Evolutionary conservation across 352 stramenopile species (phyloP).

Genomic region (Albugo candida): DNA sequence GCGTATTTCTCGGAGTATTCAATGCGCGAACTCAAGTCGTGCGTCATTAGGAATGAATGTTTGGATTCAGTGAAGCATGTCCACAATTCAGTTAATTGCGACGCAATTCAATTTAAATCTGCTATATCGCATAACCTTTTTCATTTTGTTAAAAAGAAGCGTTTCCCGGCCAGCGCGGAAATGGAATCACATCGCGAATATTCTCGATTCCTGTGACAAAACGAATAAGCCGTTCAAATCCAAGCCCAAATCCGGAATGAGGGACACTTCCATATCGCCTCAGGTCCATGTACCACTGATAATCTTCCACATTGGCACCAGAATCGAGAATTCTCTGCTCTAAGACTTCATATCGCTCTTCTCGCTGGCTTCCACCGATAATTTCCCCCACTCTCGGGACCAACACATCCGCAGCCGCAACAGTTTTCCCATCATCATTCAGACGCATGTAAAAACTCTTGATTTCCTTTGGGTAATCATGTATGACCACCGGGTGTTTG

Average conservation of each 20-base stretch:
- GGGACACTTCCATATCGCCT: constrained; percentile 88
- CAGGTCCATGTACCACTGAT: constrained; percentile 97
- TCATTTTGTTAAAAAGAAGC: constrained; percentile 56
- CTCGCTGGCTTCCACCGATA: constrained; percentile 93
- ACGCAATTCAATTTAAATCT: too few species aligned
- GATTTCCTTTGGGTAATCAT: constrained; percentile 96
- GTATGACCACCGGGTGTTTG: constrained; percentile 91
- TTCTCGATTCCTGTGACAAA: constrained; percentile 98
- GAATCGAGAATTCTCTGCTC: constrained; percentile 43
- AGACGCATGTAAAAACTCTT: constrained; percentile 99
- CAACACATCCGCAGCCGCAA: constrained; percentile 94
- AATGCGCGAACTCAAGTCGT: constrained; percentile 80
- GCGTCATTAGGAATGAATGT: constrained; percentile 22
- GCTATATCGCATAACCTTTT: too few species aligned
- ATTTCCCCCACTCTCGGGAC: constrained; percentile 94
- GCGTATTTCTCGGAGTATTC: constrained; percentile 93
- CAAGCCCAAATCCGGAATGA: constrained; percentile 93
- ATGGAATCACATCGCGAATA: constrained; percentile 97
- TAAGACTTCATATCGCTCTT: constrained; percentile 87
- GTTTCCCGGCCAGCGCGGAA: constrained; percentile 92
- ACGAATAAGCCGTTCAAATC: constrained; percentile 96
- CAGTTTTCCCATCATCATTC: constrained; percentile 93
- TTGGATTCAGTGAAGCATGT: too few species aligned
- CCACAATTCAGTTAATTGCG: too few species aligned
- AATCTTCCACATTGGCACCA: constrained; percentile 58